These are phyloP conservation scores for Funneliformis mosseae DNA, from an alignment of 192 early-diverging fungal genomes.

Conservation along the genomic window DNA sequence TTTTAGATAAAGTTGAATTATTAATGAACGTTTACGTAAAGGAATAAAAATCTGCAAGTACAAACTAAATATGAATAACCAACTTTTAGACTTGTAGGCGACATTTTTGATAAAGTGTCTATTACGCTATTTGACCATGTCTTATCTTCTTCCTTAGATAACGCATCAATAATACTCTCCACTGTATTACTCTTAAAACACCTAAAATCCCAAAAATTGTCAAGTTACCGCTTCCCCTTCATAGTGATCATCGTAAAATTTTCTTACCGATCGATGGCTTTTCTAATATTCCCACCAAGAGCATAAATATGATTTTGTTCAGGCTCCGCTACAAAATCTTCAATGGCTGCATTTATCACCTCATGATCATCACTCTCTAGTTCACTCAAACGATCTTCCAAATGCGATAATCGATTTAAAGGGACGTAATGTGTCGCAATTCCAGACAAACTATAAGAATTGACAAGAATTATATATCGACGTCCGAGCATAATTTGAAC, in stretches of 20 bases:
- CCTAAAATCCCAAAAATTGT: constrained; percentile 37
- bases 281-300: constrained; percentile 51
- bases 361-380: constrained; percentile 74
- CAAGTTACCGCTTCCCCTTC: neutral
- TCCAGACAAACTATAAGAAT: constrained; percentile 68
- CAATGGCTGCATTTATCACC: constrained; percentile 83
- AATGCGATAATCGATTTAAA: constrained; percentile 72
- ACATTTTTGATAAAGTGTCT: constrained; percentile 63
- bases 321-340: constrained; percentile 84
- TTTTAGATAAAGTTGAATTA: neutral
- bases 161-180: constrained; percentile 80
- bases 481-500: neutral
- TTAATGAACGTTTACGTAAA: too few relatives aligned
- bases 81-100: constrained; percentile 88
- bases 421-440: constrained; percentile 98
- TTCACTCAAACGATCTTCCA: constrained; percentile 82
- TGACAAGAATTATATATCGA: neutral
- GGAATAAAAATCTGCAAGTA: neutral
- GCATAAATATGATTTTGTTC: constrained; percentile 42
- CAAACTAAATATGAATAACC: neutral
- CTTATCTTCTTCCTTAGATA: constrained; percentile 69
- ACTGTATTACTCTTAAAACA: constrained; percentile 84
- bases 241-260: neutral
- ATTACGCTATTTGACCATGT: constrained; percentile 74
- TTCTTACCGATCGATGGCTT: constrained; percentile 69